Percentiles rank a stretch among this genome's conserved stretches.
Evolutionary conservation across 1,284 basidiomycete species (phyloP).

Genomic region (Trametes polyzona): DNA sequence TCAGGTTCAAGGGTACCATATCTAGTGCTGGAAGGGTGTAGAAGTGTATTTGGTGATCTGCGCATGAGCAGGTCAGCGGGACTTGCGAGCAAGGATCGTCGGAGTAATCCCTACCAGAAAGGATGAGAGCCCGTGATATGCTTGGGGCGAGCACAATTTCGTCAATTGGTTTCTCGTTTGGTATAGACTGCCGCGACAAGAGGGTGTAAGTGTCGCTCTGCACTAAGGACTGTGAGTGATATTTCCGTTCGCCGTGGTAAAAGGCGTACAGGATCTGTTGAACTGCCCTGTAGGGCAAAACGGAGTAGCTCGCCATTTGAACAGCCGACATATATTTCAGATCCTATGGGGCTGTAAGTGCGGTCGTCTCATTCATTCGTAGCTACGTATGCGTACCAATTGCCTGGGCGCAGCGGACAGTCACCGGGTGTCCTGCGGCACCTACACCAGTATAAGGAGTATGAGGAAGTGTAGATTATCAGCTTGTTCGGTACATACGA

Average conservation of each 20-base stretch:
- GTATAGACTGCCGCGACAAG: conserved; percentile 67
- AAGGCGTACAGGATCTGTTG: conserved; percentile 55
- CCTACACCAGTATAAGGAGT: conserved; percentile 15
- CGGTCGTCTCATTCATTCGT: background rate
- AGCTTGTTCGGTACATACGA: conserved; percentile 20
- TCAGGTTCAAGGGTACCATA: conserved; percentile 56
- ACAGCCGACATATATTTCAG: conserved; percentile 77
- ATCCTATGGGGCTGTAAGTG: conserved; percentile 41
- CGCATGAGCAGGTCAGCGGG: background rate
- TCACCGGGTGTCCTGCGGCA: conserved; percentile 24
- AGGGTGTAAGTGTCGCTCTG: conserved; percentile 69
- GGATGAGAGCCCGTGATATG: conserved; percentile 69
- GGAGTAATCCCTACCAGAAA: conserved; percentile 56
- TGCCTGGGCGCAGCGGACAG: conserved; percentile 42
- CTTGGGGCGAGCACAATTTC: conserved; percentile 80
- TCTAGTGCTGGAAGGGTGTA: conserved; percentile 82
- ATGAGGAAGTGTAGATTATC: background rate
- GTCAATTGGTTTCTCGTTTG: conserved; percentile 68
- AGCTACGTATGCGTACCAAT: conserved; percentile 32
- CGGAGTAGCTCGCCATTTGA: conserved; percentile 73
- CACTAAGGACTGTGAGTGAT: background rate
- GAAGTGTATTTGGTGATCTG: conserved; percentile 81
- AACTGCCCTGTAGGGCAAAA: conserved; percentile 63
- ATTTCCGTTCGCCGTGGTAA: conserved; percentile 3
- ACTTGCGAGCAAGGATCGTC: background rate